phyloP scores from a whole-genome alignment of 1,284 basidiomycete species.

The Cerrena zonata region DNA sequence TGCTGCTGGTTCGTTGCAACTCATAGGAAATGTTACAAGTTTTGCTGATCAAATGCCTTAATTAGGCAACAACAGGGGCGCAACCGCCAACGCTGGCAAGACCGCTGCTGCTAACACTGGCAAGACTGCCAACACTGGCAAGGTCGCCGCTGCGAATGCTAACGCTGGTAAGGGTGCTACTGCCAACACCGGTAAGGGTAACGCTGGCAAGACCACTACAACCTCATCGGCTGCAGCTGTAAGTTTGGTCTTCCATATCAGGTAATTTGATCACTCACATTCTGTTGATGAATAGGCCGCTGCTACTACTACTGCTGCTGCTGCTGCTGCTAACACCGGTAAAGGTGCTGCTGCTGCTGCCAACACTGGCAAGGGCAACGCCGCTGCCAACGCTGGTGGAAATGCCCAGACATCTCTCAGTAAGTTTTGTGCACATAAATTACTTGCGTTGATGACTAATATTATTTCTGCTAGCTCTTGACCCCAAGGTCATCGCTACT shows the following conservation, averaged over 20 bases:
- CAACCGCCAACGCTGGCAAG: conserved; percentile 8
- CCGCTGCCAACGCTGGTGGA: neutral
- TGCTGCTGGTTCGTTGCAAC: conserved; percentile 3
- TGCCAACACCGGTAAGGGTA: conserved; percentile 8
- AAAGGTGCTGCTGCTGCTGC: neutral
- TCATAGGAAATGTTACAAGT: neutral
- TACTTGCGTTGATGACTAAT: conserved; percentile 18
- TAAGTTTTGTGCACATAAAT: conserved; percentile 10
- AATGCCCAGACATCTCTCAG: conserved; percentile 25
- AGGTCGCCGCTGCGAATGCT: conserved; percentile 8
- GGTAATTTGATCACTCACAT: neutral
- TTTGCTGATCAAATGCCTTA: neutral
- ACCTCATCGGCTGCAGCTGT: conserved; percentile 5
- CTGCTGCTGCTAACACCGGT: neutral
- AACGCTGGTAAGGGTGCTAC: conserved; percentile 9
- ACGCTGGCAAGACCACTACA: neutral
- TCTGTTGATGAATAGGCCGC: neutral
- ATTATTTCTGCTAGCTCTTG: conserved; percentile 36
- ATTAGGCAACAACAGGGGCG: conserved; percentile 8
- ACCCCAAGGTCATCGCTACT: conserved; percentile 45
- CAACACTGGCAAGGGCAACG: neutral
- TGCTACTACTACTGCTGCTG: conserved; percentile 1
- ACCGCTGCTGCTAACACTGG: conserved; percentile 13
- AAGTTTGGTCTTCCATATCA: neutral
- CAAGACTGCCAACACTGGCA: conserved; percentile 14